These are phyloP conservation scores for Dothistroma septosporum DNA, from an alignment of 2,329 filamentous ascomycete species.

Conservation along the genomic window DNA sequence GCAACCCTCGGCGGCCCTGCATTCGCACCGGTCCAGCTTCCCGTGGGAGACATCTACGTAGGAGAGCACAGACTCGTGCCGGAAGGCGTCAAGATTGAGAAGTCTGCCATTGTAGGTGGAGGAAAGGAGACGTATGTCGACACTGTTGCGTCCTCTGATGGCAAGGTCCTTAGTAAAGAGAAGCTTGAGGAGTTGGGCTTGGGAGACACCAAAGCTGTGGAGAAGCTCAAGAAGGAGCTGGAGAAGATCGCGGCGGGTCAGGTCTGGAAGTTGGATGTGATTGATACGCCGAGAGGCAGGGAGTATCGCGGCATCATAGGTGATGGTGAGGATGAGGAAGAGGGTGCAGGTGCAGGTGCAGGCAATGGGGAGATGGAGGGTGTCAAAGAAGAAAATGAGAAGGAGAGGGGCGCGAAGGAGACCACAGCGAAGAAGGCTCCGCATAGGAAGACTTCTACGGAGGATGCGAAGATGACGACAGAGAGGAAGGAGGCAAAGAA, in stretches of 20 bases:
- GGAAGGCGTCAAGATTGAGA: slow-evolving; percentile 55
- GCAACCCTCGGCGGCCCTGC: slow-evolving; percentile 23
- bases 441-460: slow-evolving; percentile 23
- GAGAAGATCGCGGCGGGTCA: slow-evolving; percentile 65
- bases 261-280: slow-evolving; percentile 75
- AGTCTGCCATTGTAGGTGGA: slow-evolving; percentile 45
- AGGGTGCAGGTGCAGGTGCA: slow-evolving; percentile 26
- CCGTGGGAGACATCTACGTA: slow-evolving; percentile 56
- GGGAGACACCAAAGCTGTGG: slow-evolving; percentile 66
- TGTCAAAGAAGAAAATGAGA: background rate
- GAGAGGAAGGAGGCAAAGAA: slow-evolving; percentile 7
- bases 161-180: slow-evolving; percentile 36
- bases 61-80: slow-evolving; percentile 54
- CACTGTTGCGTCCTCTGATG: slow-evolving; percentile 55
- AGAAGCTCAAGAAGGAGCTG: slow-evolving; percentile 64
- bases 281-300: slow-evolving; percentile 62
- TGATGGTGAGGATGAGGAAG: slow-evolving; percentile 51
- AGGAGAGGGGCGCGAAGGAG: slow-evolving; percentile 17
- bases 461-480: slow-evolving; percentile 18
- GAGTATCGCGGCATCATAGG: slow-evolving; percentile 70
- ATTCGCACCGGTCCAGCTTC: slow-evolving; percentile 23
- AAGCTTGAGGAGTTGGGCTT: slow-evolving; percentile 58
- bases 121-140: slow-evolving; percentile 53
- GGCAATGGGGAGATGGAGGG: background rate
- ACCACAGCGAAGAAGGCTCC: background rate